Evolutionary conservation across 2,329 filamentous ascomycete species (phyloP).

Genomic region (Thelonectria olida): DNA sequence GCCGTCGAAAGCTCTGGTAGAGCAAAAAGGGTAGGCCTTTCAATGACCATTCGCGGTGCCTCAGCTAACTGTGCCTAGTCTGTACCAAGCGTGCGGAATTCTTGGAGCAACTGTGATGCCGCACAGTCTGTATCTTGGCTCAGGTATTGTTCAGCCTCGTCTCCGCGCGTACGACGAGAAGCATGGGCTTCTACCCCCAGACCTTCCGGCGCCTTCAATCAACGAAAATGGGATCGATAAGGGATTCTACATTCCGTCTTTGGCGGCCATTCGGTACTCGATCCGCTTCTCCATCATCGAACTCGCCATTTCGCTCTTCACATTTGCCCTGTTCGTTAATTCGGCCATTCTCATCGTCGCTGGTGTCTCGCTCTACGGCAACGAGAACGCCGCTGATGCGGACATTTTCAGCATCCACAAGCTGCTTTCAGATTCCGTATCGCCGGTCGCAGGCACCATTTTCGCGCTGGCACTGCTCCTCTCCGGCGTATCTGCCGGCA

Average conservation of each 20-base stretch:
- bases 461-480: constrained; percentile 85
- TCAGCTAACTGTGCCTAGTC: constrained; percentile 12
- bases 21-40: constrained; percentile 60
- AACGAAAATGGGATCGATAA: constrained; percentile 53
- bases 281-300: constrained; percentile 79
- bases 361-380: constrained; percentile 76
- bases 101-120: constrained; percentile 81
- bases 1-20: constrained; percentile 66
- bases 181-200: constrained; percentile 59
- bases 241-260: constrained; percentile 74
- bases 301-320: constrained; percentile 77
- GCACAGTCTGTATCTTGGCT: constrained; percentile 74
- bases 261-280: constrained; percentile 76
- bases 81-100: constrained; percentile 80
- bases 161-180: constrained; percentile 70
- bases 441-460: constrained; percentile 80
- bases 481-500: constrained; percentile 82
- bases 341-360: constrained; percentile 84
- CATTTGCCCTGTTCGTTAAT: constrained; percentile 87
- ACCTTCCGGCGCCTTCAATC: constrained; percentile 37
- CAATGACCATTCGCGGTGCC: background rate
- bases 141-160: constrained; percentile 73
- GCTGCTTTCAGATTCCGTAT: constrained; percentile 74
- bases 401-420: constrained; percentile 86
- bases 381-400: constrained; percentile 68